phyloP scores from a whole-genome alignment of 352 stramenopile genomes.

The Blastocystis sp. region DNA sequence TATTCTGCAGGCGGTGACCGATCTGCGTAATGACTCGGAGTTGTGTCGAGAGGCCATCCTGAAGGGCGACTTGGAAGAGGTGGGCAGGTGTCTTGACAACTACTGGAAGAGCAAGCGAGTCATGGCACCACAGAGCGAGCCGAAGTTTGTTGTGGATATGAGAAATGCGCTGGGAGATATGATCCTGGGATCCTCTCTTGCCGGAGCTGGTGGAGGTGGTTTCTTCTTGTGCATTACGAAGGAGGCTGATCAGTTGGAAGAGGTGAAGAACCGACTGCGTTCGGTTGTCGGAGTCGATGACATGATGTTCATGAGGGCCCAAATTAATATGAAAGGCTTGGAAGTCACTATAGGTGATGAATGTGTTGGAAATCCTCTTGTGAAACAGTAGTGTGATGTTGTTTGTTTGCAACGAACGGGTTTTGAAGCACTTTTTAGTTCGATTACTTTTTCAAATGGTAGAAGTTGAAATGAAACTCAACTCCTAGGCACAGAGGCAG shows the following conservation, averaged over 20 bases:
- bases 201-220: slow-evolving; percentile 58
- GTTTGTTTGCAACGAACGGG: background rate
- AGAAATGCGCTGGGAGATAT: slow-evolving; percentile 6
- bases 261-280: slow-evolving; percentile 5
- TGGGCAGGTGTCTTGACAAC: slow-evolving; percentile 41
- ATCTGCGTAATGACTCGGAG: slow-evolving; percentile 47
- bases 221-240: slow-evolving; percentile 63
- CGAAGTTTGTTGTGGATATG: slow-evolving; percentile 59
- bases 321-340: slow-evolving; percentile 60
- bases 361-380: slow-evolving; percentile 47
- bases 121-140: slow-evolving; percentile 63
- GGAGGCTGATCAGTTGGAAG: slow-evolving; percentile 39
- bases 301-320: slow-evolving; percentile 27
- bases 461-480: background rate
- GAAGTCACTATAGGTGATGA: slow-evolving; percentile 53
- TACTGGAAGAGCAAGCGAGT: slow-evolving; percentile 63
- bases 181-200: slow-evolving; percentile 42
- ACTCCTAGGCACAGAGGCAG: background rate
- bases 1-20: slow-evolving; percentile 40
- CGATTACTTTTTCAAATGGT: background rate
- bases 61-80: background rate
- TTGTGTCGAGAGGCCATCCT: slow-evolving; percentile 2
- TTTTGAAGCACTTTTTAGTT: too few species aligned
- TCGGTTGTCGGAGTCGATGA: background rate
- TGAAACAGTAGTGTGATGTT: slow-evolving; percentile 31